Evolutionary conservation across 108 stramenopile genomes (phyloP).

Genomic region (Nitzschia inconspicua): DNA sequence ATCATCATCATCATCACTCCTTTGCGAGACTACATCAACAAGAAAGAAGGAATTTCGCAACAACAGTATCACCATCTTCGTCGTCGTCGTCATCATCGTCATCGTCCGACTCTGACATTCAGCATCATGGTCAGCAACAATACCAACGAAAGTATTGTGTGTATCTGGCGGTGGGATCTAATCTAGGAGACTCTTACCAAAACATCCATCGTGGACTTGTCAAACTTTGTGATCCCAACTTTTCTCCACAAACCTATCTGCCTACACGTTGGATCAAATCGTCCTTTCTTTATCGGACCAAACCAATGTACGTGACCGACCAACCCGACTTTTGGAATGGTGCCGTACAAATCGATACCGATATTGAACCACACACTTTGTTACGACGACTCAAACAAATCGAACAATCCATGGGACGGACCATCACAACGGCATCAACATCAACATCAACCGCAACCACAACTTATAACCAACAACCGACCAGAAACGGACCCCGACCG

Average conservation of each 20-base stretch:
- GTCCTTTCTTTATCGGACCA: constrained; percentile 72
- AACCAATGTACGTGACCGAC: constrained; percentile 86
- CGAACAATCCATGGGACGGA: constrained; percentile 63
- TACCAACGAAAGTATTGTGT: constrained; percentile 22
- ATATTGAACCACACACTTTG: constrained; percentile 47
- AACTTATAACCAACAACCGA: constrained; percentile 9
- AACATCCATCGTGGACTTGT: constrained; percentile 54
- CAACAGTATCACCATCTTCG: not conserved
- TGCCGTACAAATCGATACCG: constrained; percentile 70
- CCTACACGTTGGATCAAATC: constrained; percentile 47
- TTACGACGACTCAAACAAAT: constrained; percentile 55
- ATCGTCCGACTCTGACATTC: too few relatives aligned
- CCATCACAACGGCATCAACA: too few relatives aligned
- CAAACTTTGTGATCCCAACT: constrained; percentile 28
- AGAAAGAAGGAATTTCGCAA: too few relatives aligned
- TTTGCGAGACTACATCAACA: not conserved
- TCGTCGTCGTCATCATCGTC: not conserved
- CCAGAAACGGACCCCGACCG: constrained; percentile 82
- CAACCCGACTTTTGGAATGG: constrained; percentile 88
- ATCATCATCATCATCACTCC: not conserved
- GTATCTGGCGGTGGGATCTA: constrained; percentile 83
- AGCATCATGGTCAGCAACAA: constrained; percentile 4
- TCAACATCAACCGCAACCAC: too few relatives aligned
- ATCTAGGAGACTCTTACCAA: constrained; percentile 61
- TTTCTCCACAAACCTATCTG: not conserved